Base-by-base conservation (phyloP, 2,329 filamentous ascomycete species). In the Xylaria sp. region DNA sequence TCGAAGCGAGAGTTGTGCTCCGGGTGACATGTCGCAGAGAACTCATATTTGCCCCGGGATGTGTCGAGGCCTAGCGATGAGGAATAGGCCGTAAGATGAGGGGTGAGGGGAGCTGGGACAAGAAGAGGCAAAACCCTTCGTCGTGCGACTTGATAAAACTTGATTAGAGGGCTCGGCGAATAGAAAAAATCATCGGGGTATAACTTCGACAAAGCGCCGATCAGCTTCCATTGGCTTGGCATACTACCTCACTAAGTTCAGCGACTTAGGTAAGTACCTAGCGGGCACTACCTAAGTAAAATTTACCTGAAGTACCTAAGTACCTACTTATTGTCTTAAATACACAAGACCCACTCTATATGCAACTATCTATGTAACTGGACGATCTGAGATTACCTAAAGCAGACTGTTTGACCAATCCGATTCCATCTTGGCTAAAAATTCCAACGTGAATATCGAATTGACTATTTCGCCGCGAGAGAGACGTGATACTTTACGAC, bases 1-100 rank as follows among this genome's bases (percentile, higher is more conserved):
- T 75, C 71, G 78, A 79, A 72, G 77, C 77, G 68, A 83, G 78
- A 71, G 82, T 77, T 70, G 79, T 78, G 75, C 81, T 79, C 80
- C 83, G 80, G 75, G 81, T 72, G 65, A 75, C 69, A 66, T 78
- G 75, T 64, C 80, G 77, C 64, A 85, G 73, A 65, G 81, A 80
- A 73, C 80, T 82, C 85, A 86, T 86, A 56, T 74, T 68, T 50
- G 49, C 47, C 42, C 54, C 82, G 74, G 68, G 53, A 63, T 66
- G 62, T 73, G 69, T 45, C 27, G 25, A 69, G 67, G 17, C 61
- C 59, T 5, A 53, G 50, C 33, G 50, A 31, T 55, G 15, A 67
- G 47, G 22, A n/a, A 53, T n/a, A 66, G 42, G 36, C 57, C 53
- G 44, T 38, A 38, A n/a, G 49, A 61, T 73, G 71, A 70, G 71